Evolutionary conservation across 768 basidiomycete genomes (phyloP).

Genomic region (Psilocybe cyanescens): DNA sequence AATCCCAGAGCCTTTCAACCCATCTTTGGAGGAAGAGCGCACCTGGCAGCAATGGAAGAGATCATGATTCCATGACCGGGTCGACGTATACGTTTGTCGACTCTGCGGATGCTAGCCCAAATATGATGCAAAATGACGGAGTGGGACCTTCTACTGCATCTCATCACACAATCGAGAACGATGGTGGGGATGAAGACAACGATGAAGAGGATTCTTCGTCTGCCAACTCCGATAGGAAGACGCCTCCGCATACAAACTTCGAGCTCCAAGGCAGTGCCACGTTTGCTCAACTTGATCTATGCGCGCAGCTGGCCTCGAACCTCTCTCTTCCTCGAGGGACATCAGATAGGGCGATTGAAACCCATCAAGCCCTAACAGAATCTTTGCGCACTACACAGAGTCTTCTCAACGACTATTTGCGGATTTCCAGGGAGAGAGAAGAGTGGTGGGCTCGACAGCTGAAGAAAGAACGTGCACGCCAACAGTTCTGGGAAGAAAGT

Average conservation of each 20-base stretch:
- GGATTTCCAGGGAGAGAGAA: slow-evolving; percentile 75
- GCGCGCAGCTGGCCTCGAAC: slow-evolving; percentile 61
- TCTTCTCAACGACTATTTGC: slow-evolving; percentile 18
- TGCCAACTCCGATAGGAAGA: slow-evolving; percentile 38
- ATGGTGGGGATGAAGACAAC: slow-evolving; percentile 30
- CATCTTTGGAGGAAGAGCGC: slow-evolving; percentile 19
- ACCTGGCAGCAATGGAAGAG: slow-evolving; percentile 7
- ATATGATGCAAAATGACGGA: slow-evolving; percentile 16
- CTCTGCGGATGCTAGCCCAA: slow-evolving; percentile 23
- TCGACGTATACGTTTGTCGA: slow-evolving; percentile 17
- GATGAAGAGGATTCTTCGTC: slow-evolving; percentile 42
- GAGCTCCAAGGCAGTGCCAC: slow-evolving; percentile 72
- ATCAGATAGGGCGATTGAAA: slow-evolving; percentile 26
- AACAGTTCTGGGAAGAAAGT: slow-evolving; percentile 88
- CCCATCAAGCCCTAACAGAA: slow-evolving; percentile 60
- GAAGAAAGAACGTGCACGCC: slow-evolving; percentile 63
- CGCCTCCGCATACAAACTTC: slow-evolving; percentile 62
- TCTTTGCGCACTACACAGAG: slow-evolving; percentile 57
- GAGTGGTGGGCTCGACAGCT: slow-evolving; percentile 74
- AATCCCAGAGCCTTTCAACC: slow-evolving; percentile 25
- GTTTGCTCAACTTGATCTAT: slow-evolving; percentile 80
- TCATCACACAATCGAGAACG: not conserved
- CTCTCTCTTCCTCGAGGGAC: slow-evolving; percentile 40
- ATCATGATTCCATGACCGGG: slow-evolving; percentile 11
- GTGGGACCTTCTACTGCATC: slow-evolving; percentile 3